phyloP scores from a whole-genome alignment of 768 basidiomycete genomes.

The Russula sp. region DNA sequence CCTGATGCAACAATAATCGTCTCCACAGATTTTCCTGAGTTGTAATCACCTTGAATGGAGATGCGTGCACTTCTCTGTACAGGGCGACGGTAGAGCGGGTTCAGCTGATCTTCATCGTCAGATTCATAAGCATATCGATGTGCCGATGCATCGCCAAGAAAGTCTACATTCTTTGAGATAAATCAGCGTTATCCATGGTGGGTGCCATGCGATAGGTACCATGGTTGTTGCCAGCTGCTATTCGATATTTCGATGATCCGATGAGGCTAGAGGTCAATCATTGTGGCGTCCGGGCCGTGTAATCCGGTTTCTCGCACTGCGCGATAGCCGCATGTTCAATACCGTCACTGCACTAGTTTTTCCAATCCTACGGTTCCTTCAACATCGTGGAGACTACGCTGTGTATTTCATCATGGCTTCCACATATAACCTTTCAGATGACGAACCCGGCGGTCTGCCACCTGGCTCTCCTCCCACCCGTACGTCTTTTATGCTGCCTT shows the following conservation, averaged over 20 bases:
- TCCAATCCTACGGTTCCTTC: neutral
- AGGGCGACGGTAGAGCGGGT: conserved; percentile 16
- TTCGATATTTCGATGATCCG: too few relatives aligned
- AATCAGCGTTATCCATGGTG: neutral
- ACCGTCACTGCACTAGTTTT: neutral
- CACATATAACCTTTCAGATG: conserved; percentile 21
- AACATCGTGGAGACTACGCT: neutral
- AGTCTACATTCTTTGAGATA: conserved; percentile 15
- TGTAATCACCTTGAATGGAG: neutral
- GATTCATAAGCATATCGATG: conserved; percentile 26
- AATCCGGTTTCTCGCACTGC: neutral
- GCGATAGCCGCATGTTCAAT: neutral
- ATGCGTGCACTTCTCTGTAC: neutral
- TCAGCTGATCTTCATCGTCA: conserved; percentile 26
- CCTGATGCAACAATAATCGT: conserved; percentile 20
- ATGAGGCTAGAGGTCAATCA: too few relatives aligned
- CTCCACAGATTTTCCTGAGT: neutral
- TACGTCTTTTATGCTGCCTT: conserved; percentile 30
- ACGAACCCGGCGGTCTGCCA: conserved; percentile 39
- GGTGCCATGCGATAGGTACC: neutral
- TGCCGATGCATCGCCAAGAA: conserved; percentile 24
- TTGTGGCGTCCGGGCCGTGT: neutral
- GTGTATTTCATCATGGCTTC: neutral
- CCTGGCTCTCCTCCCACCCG: conserved; percentile 61
- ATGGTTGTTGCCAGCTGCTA: neutral